Base-by-base conservation (phyloP, 164 flowering plant species). In the Sextonia rubra region DNA sequence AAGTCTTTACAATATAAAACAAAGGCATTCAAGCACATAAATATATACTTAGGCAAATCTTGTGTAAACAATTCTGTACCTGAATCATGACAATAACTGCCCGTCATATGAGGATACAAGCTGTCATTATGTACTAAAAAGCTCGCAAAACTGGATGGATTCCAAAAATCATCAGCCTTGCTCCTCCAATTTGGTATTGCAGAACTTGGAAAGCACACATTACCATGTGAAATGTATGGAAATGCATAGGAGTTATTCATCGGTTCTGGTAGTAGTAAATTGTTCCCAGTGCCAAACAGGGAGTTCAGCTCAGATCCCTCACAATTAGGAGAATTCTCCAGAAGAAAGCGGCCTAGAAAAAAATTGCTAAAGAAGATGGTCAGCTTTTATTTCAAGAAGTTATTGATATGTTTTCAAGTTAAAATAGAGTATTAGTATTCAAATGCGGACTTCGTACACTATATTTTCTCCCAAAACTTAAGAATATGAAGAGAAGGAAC, bases 1-100 rank as follows among this genome's bases (percentile, higher is more conserved):
- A 20, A 61, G 25, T 18, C 14, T 20, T 22, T 22, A 20, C 18
- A 61, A 20, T 3, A 24, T 18, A 22, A 23, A 22, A 24, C 25
- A 61, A 22, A 20, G 64, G 64, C 64, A 22, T 61, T 22, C 4
- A 1, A 5, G 12, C 18, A 22, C 29, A 0, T 61, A 12, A 61
- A 24, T 61, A 22, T 20, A 15, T 3, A 0, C 58, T 3, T 2
- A 15, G 27, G 12, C 15, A 27, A 64, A n/a, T 64, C 9, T 25
- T 17, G 26, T 24, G 26, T 37, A 67, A 17, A 17, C 44, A 72
- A 44, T 47, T 5, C 62, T 32, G 48, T 74, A 77, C 82, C 80
- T 80, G 82, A 72, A 69, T 80, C 78, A 37, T 69, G 76, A 69
- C 22, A 63, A 69, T 61, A 63, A 48, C 72, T 56, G 48, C 78